These are phyloP conservation scores for Aspergillus flavus DNA, from an alignment of 2,329 filamentous ascomycete species.

Conservation along the genomic window DNA sequence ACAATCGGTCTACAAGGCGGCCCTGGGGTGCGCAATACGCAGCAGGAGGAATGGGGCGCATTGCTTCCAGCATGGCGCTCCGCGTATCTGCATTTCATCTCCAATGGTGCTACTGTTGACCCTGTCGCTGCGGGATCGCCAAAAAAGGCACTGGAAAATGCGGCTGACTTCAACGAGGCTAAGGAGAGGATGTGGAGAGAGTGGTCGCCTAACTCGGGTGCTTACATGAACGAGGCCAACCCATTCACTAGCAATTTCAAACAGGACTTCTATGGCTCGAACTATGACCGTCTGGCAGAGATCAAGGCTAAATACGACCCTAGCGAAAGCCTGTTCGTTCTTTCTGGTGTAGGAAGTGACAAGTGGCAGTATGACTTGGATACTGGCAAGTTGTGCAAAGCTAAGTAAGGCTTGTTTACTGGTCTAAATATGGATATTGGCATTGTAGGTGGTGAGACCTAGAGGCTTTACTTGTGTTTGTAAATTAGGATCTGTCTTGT, in stretches of 20 bases:
- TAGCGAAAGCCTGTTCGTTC: constrained; percentile 16
- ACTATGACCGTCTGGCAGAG: constrained; percentile 29
- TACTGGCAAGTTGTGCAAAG: constrained; percentile 20
- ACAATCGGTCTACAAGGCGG: constrained; percentile 9
- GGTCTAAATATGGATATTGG: no score
- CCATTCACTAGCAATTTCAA: constrained; percentile 19
- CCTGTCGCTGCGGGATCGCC: constrained; percentile 2
- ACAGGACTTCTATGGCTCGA: constrained; percentile 28
- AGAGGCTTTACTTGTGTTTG: background rate
- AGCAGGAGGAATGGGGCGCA: background rate
- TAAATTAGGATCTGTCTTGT: background rate
- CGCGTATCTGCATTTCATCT: constrained; percentile 36
- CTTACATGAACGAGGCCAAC: constrained; percentile 31
- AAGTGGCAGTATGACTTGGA: constrained; percentile 24
- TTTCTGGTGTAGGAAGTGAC: constrained; percentile 25
- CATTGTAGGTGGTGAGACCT: background rate
- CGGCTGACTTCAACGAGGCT: constrained; percentile 14
- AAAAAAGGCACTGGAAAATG: background rate
- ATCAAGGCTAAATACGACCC: constrained; percentile 36
- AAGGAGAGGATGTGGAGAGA: constrained; percentile 27
- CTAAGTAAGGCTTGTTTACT: background rate
- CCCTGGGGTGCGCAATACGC: background rate
- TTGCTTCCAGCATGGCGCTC: constrained; percentile 33
- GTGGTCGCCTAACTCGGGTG: constrained; percentile 28
- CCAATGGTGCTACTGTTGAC: constrained; percentile 24